Base-by-base conservation (phyloP, 176 grass and related monocot genomes). In the Oryza longistaminata region DNA sequence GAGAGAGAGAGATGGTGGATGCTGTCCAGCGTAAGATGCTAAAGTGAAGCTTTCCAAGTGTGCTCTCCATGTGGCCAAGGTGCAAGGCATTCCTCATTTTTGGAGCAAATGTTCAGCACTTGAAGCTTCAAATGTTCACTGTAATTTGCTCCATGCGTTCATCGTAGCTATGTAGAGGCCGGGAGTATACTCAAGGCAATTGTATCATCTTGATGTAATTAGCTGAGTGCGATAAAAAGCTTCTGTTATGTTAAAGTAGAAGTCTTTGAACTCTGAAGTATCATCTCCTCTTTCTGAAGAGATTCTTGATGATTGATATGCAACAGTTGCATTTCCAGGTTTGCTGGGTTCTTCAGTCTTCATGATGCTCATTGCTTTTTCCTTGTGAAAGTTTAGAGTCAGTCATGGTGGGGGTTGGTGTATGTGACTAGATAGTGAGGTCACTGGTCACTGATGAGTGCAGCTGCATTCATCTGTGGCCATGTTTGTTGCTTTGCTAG, bases 11-110 rank as follows among this genome's bases (percentile, higher is more conserved):
- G 52, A 25, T 67, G 65, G 66, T 74, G 26, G 33, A 68, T 67
- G 9, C 8, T 7, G 31, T 27, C 72, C 26, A 31, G 76, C 21
- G 3, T 82, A 50, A 44, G 13, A 22, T 14, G 22, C 64, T 70
- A 49, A 78, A 53, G 50, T 73, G 75, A 48, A 46, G 45, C 71
- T 80, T 85, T 85, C 12, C 49, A 70, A 48, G 25, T 16, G 11
- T 85, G 82, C 69, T 24, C 76, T 67, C 25, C 75, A 84, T 80
- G 87, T 88, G 81, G 19, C 73, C 16, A 5, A 60, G 26, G 45
- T 19, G 17, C 46, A 7, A 87, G 44, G 13, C 17, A n/a, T 58
- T 35, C 53, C 53, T 58, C 9, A 62, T 11, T 62, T 25, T 15
- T 43, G 43, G 65, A 66, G 13, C 6, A 62, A 11, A 16, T 19